A percentile compares a stretch with the other conserved stretches of the same genome.
Conservation (phyloP, 2,329 filamentous ascomycete species). For the Xylaria sp. region DNA sequence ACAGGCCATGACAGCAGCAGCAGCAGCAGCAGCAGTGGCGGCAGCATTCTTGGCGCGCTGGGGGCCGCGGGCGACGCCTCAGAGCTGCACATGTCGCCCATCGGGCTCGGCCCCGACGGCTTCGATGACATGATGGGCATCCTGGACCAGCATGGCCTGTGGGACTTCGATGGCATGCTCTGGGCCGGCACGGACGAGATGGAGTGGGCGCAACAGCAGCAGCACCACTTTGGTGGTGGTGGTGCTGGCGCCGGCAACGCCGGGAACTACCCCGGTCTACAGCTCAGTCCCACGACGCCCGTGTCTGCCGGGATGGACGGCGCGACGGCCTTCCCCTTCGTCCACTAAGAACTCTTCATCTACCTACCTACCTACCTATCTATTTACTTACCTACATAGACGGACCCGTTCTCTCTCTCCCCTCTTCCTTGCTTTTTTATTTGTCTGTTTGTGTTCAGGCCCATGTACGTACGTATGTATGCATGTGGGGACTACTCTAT, state of each 20-base stretch:
- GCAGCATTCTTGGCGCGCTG: conserved; percentile 46
- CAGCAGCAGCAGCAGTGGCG: conserved; percentile 36
- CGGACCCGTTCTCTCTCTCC: background rate
- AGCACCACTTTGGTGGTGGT: conserved; percentile 45
- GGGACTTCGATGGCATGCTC: conserved; percentile 67
- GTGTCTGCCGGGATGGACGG: conserved; percentile 52
- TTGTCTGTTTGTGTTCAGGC: conserved; percentile 5
- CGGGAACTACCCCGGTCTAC: conserved; percentile 44
- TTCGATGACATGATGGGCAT: conserved; percentile 63
- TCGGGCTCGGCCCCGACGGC: conserved; percentile 61
- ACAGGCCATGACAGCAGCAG: conserved; percentile 49
- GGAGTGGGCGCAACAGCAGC: conserved; percentile 45
- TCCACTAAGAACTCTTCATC: conserved; percentile 51
- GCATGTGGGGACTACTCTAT: conserved; percentile 8
- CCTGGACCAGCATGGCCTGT: conserved; percentile 64
- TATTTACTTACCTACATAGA: background rate
- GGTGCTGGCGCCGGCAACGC: conserved; percentile 21
- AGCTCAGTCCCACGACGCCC: conserved; percentile 44
- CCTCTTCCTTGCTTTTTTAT: conserved; percentile 3
- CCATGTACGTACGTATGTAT: conserved; percentile 17
- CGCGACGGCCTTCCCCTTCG: conserved; percentile 53
- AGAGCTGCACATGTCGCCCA: conserved; percentile 62
- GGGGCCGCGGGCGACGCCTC: conserved; percentile 48
- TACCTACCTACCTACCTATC: background rate
- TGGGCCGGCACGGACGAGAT: conserved; percentile 59